A percentile compares a stretch with the other conserved stretches of the same genome.
These are phyloP conservation scores for Teunomyces panamensis DNA, from an alignment of 805 yeast genomes.

Conservation along the genomic window DNA sequence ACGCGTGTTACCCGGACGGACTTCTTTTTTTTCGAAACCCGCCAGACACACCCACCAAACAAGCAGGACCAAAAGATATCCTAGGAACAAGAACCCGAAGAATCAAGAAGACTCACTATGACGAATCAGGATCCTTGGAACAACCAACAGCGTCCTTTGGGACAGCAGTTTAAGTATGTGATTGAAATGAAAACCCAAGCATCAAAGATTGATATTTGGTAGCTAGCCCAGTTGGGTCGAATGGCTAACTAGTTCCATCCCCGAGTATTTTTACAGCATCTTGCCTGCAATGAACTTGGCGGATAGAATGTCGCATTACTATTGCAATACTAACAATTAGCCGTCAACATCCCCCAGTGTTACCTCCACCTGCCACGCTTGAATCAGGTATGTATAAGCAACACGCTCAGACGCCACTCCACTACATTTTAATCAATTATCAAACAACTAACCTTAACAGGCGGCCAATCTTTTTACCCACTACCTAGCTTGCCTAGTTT, in stretches of 20 bases:
- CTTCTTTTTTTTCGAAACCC: conserved; percentile 2
- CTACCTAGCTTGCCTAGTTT: conserved; percentile 52
- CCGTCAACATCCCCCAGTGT: conserved; percentile 58
- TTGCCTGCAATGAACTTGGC: background rate
- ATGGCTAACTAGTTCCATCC: too few species aligned
- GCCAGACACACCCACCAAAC: conserved; percentile 3
- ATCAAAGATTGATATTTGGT: background rate
- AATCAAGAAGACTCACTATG: background rate
- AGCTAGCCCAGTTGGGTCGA: background rate
- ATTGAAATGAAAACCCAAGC: too few species aligned
- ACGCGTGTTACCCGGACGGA: conserved; percentile 1
- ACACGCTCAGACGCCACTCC: background rate
- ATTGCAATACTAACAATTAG: conserved; percentile 21
- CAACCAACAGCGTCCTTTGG: conserved; percentile 40
- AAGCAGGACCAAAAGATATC: conserved; percentile 1
- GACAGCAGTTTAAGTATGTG: conserved; percentile 44
- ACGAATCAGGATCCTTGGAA: conserved; percentile 39
- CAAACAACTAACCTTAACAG: conserved; percentile 23
- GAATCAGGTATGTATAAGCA: conserved; percentile 43
- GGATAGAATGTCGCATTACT: background rate
- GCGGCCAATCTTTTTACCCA: conserved; percentile 47
- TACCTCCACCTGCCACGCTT: conserved; percentile 57
- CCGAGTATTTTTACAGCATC: background rate
- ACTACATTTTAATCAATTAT: background rate
- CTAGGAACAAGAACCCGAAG: background rate